Percentiles rank a stretch among this genome's conserved stretches.
Evolutionary conservation across 1,139 yeast genomes (phyloP).

Genomic region (Candida sp.): DNA sequence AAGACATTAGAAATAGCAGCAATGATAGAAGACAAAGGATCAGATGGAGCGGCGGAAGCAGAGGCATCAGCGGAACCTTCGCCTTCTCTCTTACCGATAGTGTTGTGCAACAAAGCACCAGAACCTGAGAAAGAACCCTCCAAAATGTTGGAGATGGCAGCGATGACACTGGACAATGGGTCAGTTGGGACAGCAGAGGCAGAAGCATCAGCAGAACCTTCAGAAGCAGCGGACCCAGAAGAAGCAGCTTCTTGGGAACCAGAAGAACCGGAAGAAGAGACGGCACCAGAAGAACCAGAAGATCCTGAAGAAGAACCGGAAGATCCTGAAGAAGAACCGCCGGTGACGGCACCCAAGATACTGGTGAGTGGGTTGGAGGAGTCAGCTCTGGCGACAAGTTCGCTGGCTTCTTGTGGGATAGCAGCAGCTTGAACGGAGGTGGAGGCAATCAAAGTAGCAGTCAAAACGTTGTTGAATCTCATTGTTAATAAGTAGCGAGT

Average conservation of each 20-base stretch:
- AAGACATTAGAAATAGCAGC: neutral
- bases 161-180: neutral
- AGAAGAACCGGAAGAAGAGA: neutral
- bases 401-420: neutral
- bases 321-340: neutral
- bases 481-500: neutral
- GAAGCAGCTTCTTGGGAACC: neutral
- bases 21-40: neutral
- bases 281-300: neutral
- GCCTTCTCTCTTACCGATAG: neutral
- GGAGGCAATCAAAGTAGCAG: neutral
- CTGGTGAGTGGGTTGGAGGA: neutral
- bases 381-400: neutral
- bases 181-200: neutral
- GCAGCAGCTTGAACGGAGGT: slow-evolving; percentile 2
- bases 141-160: neutral
- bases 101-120: neutral
- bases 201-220: neutral
- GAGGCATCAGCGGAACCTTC: neutral
- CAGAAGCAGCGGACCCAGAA: neutral
- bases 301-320: neutral
- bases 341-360: neutral
- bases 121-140: slow-evolving; percentile 1
- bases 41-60: neutral
- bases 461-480: slow-evolving; percentile 1